Evolutionary conservation across 306 rosid genomes (phyloP).

Genomic region (Dalbergia oliveri): DNA sequence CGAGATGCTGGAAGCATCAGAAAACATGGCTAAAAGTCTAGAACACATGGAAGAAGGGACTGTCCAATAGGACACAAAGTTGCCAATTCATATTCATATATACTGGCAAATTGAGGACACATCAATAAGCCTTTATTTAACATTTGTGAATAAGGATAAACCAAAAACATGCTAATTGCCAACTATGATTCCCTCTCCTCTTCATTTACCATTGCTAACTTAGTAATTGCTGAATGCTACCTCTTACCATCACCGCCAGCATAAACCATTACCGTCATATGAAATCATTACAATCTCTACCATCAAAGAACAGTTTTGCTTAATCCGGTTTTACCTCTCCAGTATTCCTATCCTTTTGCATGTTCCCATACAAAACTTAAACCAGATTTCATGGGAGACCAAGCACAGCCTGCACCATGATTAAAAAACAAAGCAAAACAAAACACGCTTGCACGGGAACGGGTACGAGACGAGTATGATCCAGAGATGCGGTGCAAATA

Average conservation of each 20-base stretch:
- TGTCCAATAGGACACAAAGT: constrained; percentile 8
- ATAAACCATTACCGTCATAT: constrained; percentile 27
- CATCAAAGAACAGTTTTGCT: constrained; percentile 18
- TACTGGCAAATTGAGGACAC: not conserved
- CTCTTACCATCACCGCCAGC: constrained; percentile 6
- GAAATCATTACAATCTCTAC: constrained; percentile 3
- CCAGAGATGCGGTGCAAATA: no score
- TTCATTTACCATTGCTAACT: constrained; percentile 22
- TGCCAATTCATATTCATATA: constrained; percentile 7
- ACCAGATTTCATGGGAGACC: not conserved
- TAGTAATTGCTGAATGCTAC: not conserved
- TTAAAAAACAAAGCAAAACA: not conserved
- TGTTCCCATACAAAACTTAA: constrained; percentile 27
- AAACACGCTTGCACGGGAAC: no score
- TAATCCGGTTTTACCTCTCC: not conserved
- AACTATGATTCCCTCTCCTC: not conserved
- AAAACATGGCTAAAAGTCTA: not conserved
- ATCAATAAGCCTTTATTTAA: constrained; percentile 6
- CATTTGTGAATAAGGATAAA: not conserved
- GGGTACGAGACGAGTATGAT: not conserved
- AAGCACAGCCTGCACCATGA: not conserved
- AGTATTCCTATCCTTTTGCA: constrained; percentile 3
- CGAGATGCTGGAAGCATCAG: constrained; percentile 8
- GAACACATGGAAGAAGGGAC: not conserved
- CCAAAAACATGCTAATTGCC: constrained; percentile 2